These are phyloP conservation scores for Fragilaria crotonensis DNA, from an alignment of 108 stramenopile genomes.

Conservation along the genomic window DNA sequence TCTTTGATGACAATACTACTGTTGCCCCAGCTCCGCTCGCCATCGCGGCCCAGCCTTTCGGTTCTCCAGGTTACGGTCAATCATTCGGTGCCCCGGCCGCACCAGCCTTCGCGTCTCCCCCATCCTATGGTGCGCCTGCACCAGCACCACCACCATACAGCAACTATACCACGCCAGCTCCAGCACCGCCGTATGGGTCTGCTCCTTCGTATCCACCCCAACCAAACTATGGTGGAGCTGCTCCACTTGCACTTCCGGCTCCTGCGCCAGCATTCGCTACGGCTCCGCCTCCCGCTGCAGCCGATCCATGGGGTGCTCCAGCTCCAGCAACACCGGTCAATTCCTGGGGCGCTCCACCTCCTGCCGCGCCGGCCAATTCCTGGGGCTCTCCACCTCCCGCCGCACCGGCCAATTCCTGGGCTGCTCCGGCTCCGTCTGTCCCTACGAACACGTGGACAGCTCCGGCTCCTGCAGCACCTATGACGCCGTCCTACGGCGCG, in stretches of 20 bases:
- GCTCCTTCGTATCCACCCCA: neutral
- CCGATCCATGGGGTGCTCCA: slow-evolving; percentile 24
- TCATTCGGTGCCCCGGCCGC: neutral
- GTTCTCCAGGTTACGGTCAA: neutral
- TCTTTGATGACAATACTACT: slow-evolving; percentile 17
- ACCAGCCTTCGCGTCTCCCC: neutral
- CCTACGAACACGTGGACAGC: too few species aligned
- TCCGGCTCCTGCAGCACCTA: neutral
- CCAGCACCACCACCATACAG: slow-evolving; percentile 10
- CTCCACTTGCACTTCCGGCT: slow-evolving; percentile 9
- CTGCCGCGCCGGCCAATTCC: slow-evolving; percentile 14
- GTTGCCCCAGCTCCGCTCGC: slow-evolving; percentile 5
- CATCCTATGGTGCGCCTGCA: neutral
- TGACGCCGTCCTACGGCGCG: neutral
- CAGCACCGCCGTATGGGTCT: neutral
- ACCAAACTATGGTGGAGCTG: neutral
- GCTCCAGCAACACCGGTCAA: slow-evolving; percentile 11
- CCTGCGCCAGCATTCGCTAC: slow-evolving; percentile 15
- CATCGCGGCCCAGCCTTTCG: neutral
- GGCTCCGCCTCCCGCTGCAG: slow-evolving; percentile 4
- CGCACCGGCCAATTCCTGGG: neutral
- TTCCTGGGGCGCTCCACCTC: too few species aligned
- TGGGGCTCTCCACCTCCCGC: slow-evolving; percentile 15
- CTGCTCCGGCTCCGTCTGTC: neutral
- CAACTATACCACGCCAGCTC: slow-evolving; percentile 12